Evolutionary conservation across 2,329 filamentous ascomycete species (phyloP), one percentile per base, ranked within the genome.

Genomic region (Stemphylium lycopersici): DNA sequence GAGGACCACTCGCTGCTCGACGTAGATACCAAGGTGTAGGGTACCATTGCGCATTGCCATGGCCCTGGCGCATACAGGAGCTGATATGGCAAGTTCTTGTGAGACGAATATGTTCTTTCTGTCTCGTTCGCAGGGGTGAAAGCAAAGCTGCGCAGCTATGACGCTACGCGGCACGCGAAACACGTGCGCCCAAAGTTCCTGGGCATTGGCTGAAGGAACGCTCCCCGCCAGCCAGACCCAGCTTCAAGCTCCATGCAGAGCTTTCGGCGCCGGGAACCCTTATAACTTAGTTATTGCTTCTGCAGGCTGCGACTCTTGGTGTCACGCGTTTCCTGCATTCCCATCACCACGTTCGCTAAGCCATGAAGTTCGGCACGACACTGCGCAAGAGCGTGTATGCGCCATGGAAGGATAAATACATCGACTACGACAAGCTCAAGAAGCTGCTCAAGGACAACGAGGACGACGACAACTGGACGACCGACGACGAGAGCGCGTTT

Each of bases 391-490:
- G 90, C 55, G 82, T 90, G 67, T 95, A 98, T 76, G 79, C 84
- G 65, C 91, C 92, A 71, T 99, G 93, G 93, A 90, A 89, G 76
- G 90, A 89, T 74, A 85, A 96, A 71, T 98, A 99, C 81, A 91
- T 99, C 72, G 93, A 98, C 80, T 99, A 99, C 77, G 80, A 84
- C 67, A 96, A 93, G 83, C 87, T 99, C 63, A 98, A 98, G 83
- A 83, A 84, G 69, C 83, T 99, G 55, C 81, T 99, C 56, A 89
- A 91, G 61, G 95, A 98, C 75, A 69, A 67, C 52, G 77, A 76
- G 55, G 82, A 79, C 46, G 87, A 89, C 18, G 81, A 85, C 55
- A 69, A 77, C 36, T 99, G 95, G 95, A 96, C 93, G 22, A 92
- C 96, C 68, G 87, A 93, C 41, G 95, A 99, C 74, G 95, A 98